Percentiles rank a stretch among this genome's conserved stretches.
These are phyloP conservation scores for Penicillium sp. DNA, from an alignment of 2,329 filamentous ascomycete species.

Conservation along the genomic window DNA sequence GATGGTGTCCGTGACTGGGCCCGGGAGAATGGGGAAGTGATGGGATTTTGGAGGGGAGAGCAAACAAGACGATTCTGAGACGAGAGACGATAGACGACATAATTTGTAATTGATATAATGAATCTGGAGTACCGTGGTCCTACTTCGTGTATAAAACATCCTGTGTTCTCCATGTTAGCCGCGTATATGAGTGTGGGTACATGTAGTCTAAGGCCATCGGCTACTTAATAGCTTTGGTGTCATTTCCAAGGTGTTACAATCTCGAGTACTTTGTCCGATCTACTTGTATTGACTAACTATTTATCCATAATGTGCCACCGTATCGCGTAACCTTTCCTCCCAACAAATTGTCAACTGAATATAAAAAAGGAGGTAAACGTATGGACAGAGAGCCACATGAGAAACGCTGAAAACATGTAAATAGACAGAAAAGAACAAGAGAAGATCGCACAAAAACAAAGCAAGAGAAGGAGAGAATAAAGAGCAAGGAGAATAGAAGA, in stretches of 20 bases:
- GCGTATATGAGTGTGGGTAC: too few species aligned
- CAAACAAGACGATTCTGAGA: slow-evolving; percentile 50
- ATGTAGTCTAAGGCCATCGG: too few species aligned
- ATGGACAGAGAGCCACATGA: slow-evolving; percentile 10
- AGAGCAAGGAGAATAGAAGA: slow-evolving; percentile 2
- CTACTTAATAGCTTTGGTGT: too few species aligned
- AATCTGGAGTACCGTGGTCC: too few species aligned
- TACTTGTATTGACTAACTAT: too few species aligned
- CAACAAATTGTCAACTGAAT: background rate
- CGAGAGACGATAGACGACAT: background rate
- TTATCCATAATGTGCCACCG: background rate
- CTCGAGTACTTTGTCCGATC: too few species aligned
- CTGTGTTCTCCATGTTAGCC: too few species aligned
- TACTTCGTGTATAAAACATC: too few species aligned
- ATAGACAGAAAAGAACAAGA: slow-evolving; percentile 8
- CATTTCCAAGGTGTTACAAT: too few species aligned
- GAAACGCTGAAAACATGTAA: slow-evolving; percentile 4
- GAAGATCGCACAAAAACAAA: background rate
- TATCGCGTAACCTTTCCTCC: background rate
- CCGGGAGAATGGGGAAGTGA: slow-evolving; percentile 61
- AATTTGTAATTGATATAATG: slow-evolving; percentile 7
- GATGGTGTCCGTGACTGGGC: slow-evolving; percentile 63
- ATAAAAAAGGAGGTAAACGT: slow-evolving; percentile 1
- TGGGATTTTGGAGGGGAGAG: slow-evolving; percentile 65
- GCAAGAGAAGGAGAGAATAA: background rate